Evolutionary conservation across 805 yeast genomes (phyloP), one percentile per base, ranked within the genome.

Genomic region (Yarrowia sp.): DNA sequence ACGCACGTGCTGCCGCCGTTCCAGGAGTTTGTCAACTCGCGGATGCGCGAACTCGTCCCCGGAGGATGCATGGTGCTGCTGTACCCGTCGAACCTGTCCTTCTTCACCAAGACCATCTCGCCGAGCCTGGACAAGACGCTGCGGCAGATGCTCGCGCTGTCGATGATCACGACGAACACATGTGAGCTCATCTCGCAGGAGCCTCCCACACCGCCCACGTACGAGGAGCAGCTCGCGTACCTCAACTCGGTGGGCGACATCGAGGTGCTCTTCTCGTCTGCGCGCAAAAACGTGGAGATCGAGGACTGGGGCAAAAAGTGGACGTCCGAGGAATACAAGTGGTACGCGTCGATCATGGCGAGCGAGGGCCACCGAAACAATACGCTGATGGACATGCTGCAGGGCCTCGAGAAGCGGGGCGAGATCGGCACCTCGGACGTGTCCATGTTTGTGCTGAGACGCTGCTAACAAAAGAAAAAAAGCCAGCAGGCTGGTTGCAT

Each of bases 71-170:
- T 68, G 61, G 41, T 69, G 12, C 21, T 68, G 12, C 51, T 61
- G 31, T 67, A 63, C 53, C 72, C 72, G 5, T 60, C 68, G 8
- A 66, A 70, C 10, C 36, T 51, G 41, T 36, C 42, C 6, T 65
- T 69, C 56, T 68, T 62, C 64, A 33, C 44, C 18, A 46, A 65
- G 39, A 60, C 62, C 22, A 63, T 67, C 14, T 41, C 68, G 21
- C 67, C 67, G 4, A 65, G 67, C 18, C 66, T 69, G 3, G 71
- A 69, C 38, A 63, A 61, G 19, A 64, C 69, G 2, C 65, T 69
- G 32, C 67, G 65, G 16, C 67, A 65, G 13, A 64, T 69, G 59
- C 63, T 69, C 39, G 70, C 72, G 2, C 66, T 69, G 22, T 65
- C 63, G 38, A 49, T 59, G 61, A 63, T 69, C 38, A 65, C 66